Base-by-base conservation (phyloP, 1,284 basidiomycete genomes). In the Exobasidium rhododendri region DNA sequence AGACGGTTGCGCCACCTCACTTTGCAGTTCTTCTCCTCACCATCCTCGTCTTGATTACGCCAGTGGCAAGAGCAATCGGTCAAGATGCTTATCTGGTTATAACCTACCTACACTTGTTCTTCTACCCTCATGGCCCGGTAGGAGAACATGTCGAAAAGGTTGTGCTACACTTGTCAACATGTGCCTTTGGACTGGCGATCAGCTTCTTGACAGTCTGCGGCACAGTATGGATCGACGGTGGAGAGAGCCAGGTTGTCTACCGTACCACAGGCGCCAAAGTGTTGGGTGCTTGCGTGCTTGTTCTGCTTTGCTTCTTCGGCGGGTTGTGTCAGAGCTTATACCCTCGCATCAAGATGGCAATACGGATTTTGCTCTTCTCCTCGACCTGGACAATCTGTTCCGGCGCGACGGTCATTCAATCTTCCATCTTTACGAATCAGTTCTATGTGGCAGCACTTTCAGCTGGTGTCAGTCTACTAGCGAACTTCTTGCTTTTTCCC, bases 381-480 rank as follows among this genome's bases (percentile, higher is more conserved):
- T 57, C 58, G 10, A 50, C 63, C 2, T 78, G 73, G 73, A 60
- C 62, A n/a, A 52, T 78, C 29, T 71, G 69, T 1, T 53, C 56
- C 10, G 66, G 71, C 26, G 61, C 61, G 44, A 54, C 59, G 5
- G 3, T 22, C 2, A 73, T 71, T 53, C 60, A 20, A n/a, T 59
- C 58, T n/a, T 46, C 45, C 32, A 69, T 69, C 54, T 75, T 77
- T 26, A 56, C 69, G 20, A 46, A 68, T 30, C 52, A 70, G 20
- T 75, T 75, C 55, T 71, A 68, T 45, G 73, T 73, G 0, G 57
- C 71, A 4, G 43, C 75, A 20, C 35, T 74, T 6, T 61, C 68
- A 7, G 74, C 68, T 50, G 45, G 63, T 4, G 64, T 70, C 2
- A 62, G 68, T 40, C 35, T 73, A 28, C 32, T 70, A 24, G 60